Conservation (phyloP, 2,329 filamentous ascomycete species). For the Aspergillus awamori region DNA sequence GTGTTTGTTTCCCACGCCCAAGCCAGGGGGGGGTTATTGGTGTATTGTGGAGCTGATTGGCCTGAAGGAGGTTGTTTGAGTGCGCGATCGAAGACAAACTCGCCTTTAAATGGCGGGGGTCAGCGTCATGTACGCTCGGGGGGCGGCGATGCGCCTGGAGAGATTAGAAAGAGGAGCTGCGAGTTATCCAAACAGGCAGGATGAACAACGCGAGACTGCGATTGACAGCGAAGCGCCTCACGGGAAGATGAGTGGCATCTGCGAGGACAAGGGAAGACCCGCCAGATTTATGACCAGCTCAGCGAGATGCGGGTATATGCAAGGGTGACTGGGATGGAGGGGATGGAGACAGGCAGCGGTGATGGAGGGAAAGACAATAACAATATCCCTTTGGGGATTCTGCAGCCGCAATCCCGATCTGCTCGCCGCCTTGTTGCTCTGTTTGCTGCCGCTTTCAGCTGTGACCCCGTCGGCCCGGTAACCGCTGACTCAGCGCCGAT, state of each 20-base stretch:
- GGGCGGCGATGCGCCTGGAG: slow-evolving; percentile 14
- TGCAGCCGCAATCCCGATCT: slow-evolving; percentile 19
- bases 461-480: slow-evolving; percentile 37
- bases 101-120: slow-evolving; percentile 6
- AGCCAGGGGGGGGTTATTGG: slow-evolving; percentile 11
- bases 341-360: slow-evolving; percentile 4
- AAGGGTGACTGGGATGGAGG: slow-evolving; percentile 18
- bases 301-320: slow-evolving; percentile 20
- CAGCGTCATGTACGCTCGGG: slow-evolving; percentile 9
- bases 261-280: slow-evolving; percentile 21
- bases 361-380: slow-evolving; percentile 12
- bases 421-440: slow-evolving; percentile 4
- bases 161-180: slow-evolving; percentile 5
- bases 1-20: slow-evolving; percentile 10
- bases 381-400: slow-evolving; percentile 9
- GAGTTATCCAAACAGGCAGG: slow-evolving; percentile 16
- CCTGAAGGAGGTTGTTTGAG: not conserved
- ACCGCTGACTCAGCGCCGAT: slow-evolving; percentile 35
- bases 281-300: slow-evolving; percentile 24
- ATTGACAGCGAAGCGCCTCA: slow-evolving; percentile 20
- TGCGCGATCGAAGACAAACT: not conserved
- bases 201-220: slow-evolving; percentile 21
- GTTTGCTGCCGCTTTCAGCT: slow-evolving; percentile 31
- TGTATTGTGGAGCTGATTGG: not conserved
- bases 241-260: slow-evolving; percentile 21